Evolutionary conservation across 768 basidiomycete genomes (phyloP).

Genomic region (Agaricus blazei): DNA sequence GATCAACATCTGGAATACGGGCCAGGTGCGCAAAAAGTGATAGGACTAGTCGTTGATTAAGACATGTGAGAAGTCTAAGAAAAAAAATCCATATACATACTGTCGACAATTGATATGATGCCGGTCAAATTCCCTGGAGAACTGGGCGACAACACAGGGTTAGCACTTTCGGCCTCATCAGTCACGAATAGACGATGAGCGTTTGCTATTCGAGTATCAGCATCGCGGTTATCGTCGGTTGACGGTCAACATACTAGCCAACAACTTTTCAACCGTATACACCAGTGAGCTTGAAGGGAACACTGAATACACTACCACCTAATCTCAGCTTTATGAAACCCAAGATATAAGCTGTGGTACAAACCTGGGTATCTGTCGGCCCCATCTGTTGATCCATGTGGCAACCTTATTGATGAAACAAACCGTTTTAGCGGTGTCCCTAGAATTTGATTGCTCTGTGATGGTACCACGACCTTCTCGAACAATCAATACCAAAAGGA

Average conservation of each 20-base stretch:
- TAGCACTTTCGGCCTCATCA: slow-evolving; percentile 50
- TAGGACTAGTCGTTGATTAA: slow-evolving; percentile 44
- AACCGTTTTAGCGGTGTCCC: slow-evolving; percentile 65
- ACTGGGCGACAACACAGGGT: slow-evolving; percentile 40
- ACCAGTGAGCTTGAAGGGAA: slow-evolving; percentile 55
- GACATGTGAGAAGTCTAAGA: background rate
- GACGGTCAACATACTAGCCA: slow-evolving; percentile 60
- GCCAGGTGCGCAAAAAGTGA: slow-evolving; percentile 75
- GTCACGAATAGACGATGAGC: slow-evolving; percentile 78
- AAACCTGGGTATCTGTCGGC: slow-evolving; percentile 74
- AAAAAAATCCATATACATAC: slow-evolving; percentile 33
- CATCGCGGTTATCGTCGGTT: background rate
- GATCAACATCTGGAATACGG: slow-evolving; percentile 70
- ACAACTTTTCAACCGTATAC: slow-evolving; percentile 74
- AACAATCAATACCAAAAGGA: background rate
- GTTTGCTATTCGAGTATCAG: slow-evolving; percentile 45
- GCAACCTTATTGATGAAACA: slow-evolving; percentile 67
- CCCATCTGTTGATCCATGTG: slow-evolving; percentile 73
- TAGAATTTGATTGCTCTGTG: slow-evolving; percentile 74
- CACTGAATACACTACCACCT: slow-evolving; percentile 64
- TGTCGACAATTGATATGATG: slow-evolving; percentile 79
- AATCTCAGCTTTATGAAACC: background rate
- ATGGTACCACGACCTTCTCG: slow-evolving; percentile 67
- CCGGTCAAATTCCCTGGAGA: slow-evolving; percentile 53
- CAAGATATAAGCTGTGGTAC: background rate